Evolutionary conservation across 2,329 filamentous ascomycete species (phyloP).

Genomic region (Hymenoscyphus infarciens): DNA sequence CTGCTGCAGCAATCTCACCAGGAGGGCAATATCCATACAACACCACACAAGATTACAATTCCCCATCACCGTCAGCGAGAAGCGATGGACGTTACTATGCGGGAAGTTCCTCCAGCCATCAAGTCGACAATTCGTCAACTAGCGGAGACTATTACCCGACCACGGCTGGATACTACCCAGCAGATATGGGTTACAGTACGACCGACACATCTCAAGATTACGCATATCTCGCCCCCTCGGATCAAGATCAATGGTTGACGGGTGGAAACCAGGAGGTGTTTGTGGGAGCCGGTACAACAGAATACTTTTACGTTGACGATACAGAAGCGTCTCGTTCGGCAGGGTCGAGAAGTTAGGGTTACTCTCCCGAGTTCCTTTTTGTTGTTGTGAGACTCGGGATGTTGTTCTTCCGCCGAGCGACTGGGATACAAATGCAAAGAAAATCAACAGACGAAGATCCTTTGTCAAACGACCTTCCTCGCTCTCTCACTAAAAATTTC

Average conservation of each 20-base stretch:
- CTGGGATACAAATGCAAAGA: neutral
- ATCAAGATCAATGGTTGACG: conserved; percentile 14
- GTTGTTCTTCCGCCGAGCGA: neutral
- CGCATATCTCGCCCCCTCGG: conserved; percentile 15
- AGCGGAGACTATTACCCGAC: conserved; percentile 11
- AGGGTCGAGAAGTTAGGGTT: neutral
- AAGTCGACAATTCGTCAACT: conserved; percentile 10
- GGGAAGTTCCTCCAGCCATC: conserved; percentile 10
- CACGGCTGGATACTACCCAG: conserved; percentile 18
- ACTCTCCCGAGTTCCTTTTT: too few species aligned
- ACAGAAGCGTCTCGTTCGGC: conserved; percentile 12
- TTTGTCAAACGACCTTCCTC: too few species aligned
- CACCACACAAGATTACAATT: conserved; percentile 14
- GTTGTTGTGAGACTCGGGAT: neutral
- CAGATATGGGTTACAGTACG: conserved; percentile 15
- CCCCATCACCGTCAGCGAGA: conserved; percentile 14
- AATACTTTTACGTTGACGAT: conserved; percentile 23
- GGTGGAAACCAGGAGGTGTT: conserved; percentile 21
- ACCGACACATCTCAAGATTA: conserved; percentile 13
- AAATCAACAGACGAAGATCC: neutral
- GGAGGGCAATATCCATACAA: conserved; percentile 13
- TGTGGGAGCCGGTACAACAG: conserved; percentile 16
- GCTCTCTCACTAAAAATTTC: neutral
- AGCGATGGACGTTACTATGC: conserved; percentile 16
- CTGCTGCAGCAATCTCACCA: conserved; percentile 13